Evolutionary conservation across 2,329 filamentous ascomycete genomes (phyloP).

Genomic region (Monilinia aucupariae): DNA sequence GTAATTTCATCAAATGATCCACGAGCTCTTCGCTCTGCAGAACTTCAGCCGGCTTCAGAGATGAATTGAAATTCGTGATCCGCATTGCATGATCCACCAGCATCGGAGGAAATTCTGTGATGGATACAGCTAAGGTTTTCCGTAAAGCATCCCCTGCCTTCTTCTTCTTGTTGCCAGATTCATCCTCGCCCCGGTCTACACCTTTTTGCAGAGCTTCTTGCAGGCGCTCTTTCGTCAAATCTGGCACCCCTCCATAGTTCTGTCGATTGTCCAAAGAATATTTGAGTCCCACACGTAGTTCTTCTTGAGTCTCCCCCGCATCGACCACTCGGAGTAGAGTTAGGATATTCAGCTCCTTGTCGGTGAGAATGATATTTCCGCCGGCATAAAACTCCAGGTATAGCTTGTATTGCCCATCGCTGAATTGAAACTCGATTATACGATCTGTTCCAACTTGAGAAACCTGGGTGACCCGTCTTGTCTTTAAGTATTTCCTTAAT

Average conservation of each 20-base stretch:
- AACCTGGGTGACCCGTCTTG: conserved; percentile 73
- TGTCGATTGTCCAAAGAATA: conserved; percentile 80
- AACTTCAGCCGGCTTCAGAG: conserved; percentile 61
- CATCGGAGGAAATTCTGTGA: conserved; percentile 83
- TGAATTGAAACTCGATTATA: conserved; percentile 87
- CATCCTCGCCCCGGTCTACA: conserved; percentile 51
- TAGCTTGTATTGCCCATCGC: conserved; percentile 79
- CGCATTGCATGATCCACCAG: conserved; percentile 81
- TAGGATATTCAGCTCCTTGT: conserved; percentile 75
- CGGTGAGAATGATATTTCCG: conserved; percentile 90
- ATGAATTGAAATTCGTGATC: conserved; percentile 62
- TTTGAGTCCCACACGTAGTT: conserved; percentile 67
- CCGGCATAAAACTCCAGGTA: conserved; percentile 96
- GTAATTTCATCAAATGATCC: conserved; percentile 59
- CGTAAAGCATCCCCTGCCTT: conserved; percentile 71
- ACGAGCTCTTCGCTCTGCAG: conserved; percentile 60
- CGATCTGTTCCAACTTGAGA: conserved; percentile 87
- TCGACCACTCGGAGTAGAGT: conserved; percentile 73
- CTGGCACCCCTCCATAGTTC: conserved; percentile 72
- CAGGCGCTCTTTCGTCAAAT: conserved; percentile 68
- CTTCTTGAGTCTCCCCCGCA: conserved; percentile 78
- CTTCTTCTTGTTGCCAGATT: conserved; percentile 60
- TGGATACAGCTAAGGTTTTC: conserved; percentile 74
- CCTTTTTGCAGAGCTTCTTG: conserved; percentile 62
- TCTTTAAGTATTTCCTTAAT: conserved; percentile 83